These are phyloP conservation scores for Verticillium klebahnii DNA, from an alignment of 2,329 filamentous ascomycete genomes.

Conservation along the genomic window DNA sequence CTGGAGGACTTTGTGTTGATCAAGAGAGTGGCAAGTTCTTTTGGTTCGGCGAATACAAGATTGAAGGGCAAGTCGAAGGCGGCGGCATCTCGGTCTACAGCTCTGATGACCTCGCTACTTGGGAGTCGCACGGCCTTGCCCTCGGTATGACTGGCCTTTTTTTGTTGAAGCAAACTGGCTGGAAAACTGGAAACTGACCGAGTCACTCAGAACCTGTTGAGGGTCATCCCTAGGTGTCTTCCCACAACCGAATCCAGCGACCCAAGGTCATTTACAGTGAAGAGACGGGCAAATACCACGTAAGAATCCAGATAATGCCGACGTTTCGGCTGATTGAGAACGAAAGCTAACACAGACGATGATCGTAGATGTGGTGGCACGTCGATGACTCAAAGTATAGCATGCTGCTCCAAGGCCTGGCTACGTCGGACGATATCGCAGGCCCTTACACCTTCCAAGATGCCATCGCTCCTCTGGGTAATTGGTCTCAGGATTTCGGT, in stretches of 20 bases:
- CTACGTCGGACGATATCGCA: constrained; percentile 44
- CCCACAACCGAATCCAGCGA: constrained; percentile 53
- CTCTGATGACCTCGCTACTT: constrained; percentile 56
- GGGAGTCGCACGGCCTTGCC: constrained; percentile 52
- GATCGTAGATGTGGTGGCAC: constrained; percentile 52
- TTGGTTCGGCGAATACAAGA: constrained; percentile 60
- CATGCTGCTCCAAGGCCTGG: constrained; percentile 51
- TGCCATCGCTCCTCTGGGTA: constrained; percentile 50
- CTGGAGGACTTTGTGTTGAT: constrained; percentile 50
- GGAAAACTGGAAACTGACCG: too few relatives aligned
- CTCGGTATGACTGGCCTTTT: constrained; percentile 31
- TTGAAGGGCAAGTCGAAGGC: constrained; percentile 52
- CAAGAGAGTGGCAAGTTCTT: constrained; percentile 49
- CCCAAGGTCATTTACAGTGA: constrained; percentile 59
- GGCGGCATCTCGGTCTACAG: constrained; percentile 58
- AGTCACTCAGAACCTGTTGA: constrained; percentile 16
- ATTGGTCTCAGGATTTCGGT: constrained; percentile 60
- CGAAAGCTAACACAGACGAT: not conserved
- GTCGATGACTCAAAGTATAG: constrained; percentile 55
- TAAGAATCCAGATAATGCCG: constrained; percentile 16
- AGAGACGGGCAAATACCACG: constrained; percentile 49
- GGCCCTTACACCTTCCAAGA: constrained; percentile 52
- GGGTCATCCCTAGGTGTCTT: constrained; percentile 50
- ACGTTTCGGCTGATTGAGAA: constrained; percentile 5
- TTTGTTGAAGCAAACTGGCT: not conserved